Conservation (phyloP, 306 rosid genomes). For the Albizia julibrissin region DNA sequence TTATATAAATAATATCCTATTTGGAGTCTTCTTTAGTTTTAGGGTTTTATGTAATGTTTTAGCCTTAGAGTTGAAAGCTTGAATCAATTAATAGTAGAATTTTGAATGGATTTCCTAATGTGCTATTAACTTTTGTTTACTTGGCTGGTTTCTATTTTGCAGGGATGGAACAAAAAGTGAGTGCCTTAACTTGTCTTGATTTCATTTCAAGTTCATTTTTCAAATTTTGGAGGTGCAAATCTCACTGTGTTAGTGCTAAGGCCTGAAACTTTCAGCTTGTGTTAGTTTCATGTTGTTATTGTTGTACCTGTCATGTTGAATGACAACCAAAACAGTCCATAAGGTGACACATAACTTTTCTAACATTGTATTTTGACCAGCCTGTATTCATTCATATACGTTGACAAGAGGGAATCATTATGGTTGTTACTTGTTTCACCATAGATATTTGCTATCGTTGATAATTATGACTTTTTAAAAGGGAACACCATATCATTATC, state of each 20-base stretch:
- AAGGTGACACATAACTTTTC: constrained; percentile 23
- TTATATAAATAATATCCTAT: constrained; percentile 11
- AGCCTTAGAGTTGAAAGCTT: constrained; percentile 11
- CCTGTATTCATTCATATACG: constrained; percentile 23
- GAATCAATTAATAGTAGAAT: constrained; percentile 22
- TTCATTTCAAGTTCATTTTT: constrained; percentile 32
- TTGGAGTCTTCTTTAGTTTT: background rate
- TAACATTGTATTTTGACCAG: constrained; percentile 10
- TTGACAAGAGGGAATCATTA: constrained; percentile 15
- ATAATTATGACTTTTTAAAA: constrained; percentile 54
- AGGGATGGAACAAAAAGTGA: constrained; percentile 99
- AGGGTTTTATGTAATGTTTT: constrained; percentile 13
- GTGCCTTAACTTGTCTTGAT: constrained; percentile 42
- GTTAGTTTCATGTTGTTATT: constrained; percentile 16
- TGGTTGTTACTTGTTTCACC: constrained; percentile 12
- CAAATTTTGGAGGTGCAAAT: constrained; percentile 21
- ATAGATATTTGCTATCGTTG: constrained; percentile 34
- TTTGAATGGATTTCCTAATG: constrained; percentile 22
- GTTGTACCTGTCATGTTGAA: constrained; percentile 28
- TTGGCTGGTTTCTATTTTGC: constrained; percentile 54
- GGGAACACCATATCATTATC: constrained; percentile 60
- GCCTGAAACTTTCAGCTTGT: constrained; percentile 15
- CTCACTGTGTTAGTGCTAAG: background rate
- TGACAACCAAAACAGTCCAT: constrained; percentile 26
- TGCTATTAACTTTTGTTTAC: constrained; percentile 31